These are phyloP conservation scores for Corylus avellana DNA, from an alignment of 306 rosid genomes.

Conservation along the genomic window DNA sequence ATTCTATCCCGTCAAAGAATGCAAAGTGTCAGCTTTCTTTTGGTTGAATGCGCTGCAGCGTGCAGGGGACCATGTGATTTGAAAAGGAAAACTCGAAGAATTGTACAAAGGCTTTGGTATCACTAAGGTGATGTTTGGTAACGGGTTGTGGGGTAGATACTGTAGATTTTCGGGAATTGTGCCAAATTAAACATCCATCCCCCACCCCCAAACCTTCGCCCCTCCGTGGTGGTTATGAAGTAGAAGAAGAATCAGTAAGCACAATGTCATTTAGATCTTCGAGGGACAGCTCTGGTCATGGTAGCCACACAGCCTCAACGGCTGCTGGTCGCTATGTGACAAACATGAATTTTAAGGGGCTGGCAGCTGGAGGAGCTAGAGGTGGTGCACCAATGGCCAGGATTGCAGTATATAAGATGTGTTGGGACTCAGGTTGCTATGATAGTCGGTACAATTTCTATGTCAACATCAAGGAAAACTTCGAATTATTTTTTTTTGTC, in stretches of 20 bases:
- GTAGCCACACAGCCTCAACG: constrained; percentile 80
- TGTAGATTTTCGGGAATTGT: no score
- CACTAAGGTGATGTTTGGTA: no score
- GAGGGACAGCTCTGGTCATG: constrained; percentile 80
- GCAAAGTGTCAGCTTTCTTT: no score
- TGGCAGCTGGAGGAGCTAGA: constrained; percentile 69
- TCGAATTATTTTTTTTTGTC: constrained; percentile 30
- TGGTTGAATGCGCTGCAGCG: no score
- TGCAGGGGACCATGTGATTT: no score
- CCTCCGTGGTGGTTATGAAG: constrained; percentile 51
- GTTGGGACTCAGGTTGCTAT: constrained; percentile 87
- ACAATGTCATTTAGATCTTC: constrained; percentile 64
- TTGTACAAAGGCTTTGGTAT: no score
- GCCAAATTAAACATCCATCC: no score
- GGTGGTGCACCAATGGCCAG: constrained; percentile 87
- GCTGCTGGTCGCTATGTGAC: constrained; percentile 67
- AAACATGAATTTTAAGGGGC: constrained; percentile 64
- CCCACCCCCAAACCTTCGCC: no score
- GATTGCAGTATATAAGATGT: constrained; percentile 74
- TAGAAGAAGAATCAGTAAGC: constrained; percentile 56
- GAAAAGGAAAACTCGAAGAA: no score
- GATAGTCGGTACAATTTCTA: constrained; percentile 38
- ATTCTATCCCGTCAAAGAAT: no score
- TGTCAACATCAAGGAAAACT: constrained; percentile 25
- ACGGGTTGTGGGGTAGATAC: no score